A percentile compares a stretch with the other conserved stretches of the same genome.
Conservation (phyloP, 495 filamentous ascomycete genomes). For the Halenospora varia region DNA sequence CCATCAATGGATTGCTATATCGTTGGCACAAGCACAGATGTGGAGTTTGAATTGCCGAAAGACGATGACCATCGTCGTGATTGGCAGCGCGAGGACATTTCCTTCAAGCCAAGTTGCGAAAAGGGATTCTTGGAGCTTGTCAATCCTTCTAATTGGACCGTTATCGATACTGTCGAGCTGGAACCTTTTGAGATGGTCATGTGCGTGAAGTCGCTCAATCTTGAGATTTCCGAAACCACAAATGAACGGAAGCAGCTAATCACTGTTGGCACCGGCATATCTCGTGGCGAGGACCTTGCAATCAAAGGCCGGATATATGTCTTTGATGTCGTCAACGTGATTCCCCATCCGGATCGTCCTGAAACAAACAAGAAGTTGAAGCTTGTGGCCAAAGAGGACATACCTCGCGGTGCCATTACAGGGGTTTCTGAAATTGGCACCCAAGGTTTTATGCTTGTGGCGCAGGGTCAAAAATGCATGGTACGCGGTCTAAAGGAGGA, state of each 20-base stretch:
- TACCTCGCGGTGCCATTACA: constrained; percentile 86
- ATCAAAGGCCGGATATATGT: constrained; percentile 84
- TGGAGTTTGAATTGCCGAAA: constrained; percentile 76
- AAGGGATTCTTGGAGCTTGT: constrained; percentile 69
- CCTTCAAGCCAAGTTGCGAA: constrained; percentile 63
- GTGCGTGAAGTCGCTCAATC: constrained; percentile 74
- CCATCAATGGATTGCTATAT: constrained; percentile 69
- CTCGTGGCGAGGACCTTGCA: constrained; percentile 83
- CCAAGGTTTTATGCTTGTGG: constrained; percentile 84
- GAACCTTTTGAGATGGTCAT: constrained; percentile 72
- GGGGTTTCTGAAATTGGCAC: constrained; percentile 83
- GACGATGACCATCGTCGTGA: constrained; percentile 79
- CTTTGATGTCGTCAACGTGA: constrained; percentile 85
- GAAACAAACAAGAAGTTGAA: constrained; percentile 84
- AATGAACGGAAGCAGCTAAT: constrained; percentile 79
- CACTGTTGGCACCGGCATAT: constrained; percentile 77
- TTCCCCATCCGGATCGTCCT: constrained; percentile 79
- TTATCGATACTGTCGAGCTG: constrained; percentile 70
- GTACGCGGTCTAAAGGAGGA: constrained; percentile 95
- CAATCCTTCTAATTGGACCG: constrained; percentile 66
- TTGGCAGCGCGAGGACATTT: constrained; percentile 66
- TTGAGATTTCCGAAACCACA: constrained; percentile 87
- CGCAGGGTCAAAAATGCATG: constrained; percentile 97
- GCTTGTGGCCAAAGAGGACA: constrained; percentile 81
- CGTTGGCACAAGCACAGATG: constrained; percentile 59